Evolutionary conservation across 495 filamentous ascomycete species (phyloP).

Genomic region (Penicillium coffeae): DNA sequence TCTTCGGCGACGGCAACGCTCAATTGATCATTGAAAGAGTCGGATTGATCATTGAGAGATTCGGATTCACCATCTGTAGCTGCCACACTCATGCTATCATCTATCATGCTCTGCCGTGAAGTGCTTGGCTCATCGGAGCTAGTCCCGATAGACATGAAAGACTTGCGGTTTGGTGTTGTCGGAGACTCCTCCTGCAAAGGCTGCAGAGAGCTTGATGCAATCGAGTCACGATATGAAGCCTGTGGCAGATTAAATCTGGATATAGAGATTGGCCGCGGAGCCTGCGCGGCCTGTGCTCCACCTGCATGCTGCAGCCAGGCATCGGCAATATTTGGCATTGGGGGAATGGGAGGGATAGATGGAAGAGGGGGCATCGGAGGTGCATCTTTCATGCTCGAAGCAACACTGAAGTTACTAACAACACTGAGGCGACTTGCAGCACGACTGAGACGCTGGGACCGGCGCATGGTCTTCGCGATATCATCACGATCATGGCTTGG

Average conservation of each 20-base stretch:
- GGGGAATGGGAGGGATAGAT: slow-evolving; percentile 73
- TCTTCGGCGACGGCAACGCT: slow-evolving; percentile 64
- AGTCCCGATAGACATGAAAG: slow-evolving; percentile 93
- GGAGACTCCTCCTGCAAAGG: slow-evolving; percentile 89
- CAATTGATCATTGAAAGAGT: slow-evolving; percentile 65
- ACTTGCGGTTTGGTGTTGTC: slow-evolving; percentile 76
- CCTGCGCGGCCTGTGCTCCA: slow-evolving; percentile 35
- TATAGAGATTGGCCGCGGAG: slow-evolving; percentile 59
- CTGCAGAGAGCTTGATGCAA: slow-evolving; percentile 83
- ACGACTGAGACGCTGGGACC: slow-evolving; percentile 84
- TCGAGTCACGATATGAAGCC: slow-evolving; percentile 71
- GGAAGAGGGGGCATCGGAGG: slow-evolving; percentile 26
- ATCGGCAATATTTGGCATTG: slow-evolving; percentile 94
- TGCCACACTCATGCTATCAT: slow-evolving; percentile 70
- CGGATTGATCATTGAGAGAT: slow-evolving; percentile 60
- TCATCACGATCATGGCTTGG: slow-evolving; percentile 88
- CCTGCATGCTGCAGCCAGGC: slow-evolving; percentile 73
- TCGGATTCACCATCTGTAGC: slow-evolving; percentile 60
- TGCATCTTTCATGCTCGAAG: slow-evolving; percentile 78
- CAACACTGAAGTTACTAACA: slow-evolving; percentile 88
- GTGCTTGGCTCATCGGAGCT: slow-evolving; percentile 74
- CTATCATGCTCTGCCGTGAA: slow-evolving; percentile 69
- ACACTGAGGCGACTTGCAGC: slow-evolving; percentile 89
- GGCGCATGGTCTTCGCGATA: slow-evolving; percentile 88
- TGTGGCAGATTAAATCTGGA: slow-evolving; percentile 56